These are phyloP conservation scores for Solanum pimpinellifolium DNA, from an alignment of 257 asterid species.

Conservation along the genomic window DNA sequence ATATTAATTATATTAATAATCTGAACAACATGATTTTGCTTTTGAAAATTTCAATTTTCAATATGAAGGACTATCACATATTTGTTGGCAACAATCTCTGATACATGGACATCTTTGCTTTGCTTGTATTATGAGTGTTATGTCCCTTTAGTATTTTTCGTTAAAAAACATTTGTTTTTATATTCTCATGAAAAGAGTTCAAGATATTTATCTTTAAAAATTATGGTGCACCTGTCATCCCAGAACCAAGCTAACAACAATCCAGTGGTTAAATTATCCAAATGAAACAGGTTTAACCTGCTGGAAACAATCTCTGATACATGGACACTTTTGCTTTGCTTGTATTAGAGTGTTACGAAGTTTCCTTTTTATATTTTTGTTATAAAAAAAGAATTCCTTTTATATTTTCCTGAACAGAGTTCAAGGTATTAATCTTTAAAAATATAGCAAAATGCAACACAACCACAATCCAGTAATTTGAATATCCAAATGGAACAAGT, in stretches of 20 bases:
- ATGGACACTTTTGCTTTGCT: not conserved
- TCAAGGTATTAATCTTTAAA: not conserved
- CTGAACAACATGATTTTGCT: not conserved
- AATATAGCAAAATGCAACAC: not conserved
- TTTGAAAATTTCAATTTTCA: not conserved
- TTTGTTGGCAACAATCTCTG: not conserved
- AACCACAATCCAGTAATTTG: not conserved
- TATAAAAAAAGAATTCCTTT: not conserved
- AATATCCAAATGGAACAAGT: not conserved
- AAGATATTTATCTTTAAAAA: not conserved
- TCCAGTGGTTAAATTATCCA: not conserved
- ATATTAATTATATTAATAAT: not conserved
- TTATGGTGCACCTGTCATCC: not conserved
- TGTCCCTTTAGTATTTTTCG: not conserved
- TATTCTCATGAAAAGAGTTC: not conserved
- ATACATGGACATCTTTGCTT: not conserved
- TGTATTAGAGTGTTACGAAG: not conserved
- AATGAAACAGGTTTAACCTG: not conserved
- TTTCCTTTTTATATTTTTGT: not conserved
- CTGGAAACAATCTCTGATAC: not conserved
- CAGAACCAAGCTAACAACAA: not conserved
- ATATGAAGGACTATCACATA: not conserved
- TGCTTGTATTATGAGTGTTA: not conserved
- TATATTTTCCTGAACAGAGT: not conserved
- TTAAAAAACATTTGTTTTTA: not conserved